Evolutionary conservation across 306 rosid genomes (phyloP).

Genomic region (Lathyrus tuberosus): DNA sequence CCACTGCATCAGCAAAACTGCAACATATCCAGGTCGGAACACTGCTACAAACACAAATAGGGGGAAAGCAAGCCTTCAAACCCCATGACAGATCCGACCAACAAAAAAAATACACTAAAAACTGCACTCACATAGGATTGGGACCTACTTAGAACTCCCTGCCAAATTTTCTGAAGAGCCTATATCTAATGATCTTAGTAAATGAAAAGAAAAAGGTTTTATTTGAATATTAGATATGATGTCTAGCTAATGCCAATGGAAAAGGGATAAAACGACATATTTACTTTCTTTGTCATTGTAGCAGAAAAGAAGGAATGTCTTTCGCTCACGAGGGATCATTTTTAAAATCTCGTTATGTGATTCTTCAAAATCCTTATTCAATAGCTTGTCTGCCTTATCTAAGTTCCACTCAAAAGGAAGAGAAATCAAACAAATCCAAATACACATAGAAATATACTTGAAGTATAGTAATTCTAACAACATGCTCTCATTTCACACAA

Average conservation of each 20-base stretch:
- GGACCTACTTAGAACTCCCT: too few relatives aligned
- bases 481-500: neutral
- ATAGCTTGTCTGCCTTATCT: conserved; percentile 91
- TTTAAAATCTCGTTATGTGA: conserved; percentile 74
- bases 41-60: too few relatives aligned
- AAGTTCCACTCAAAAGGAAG: conserved; percentile 64
- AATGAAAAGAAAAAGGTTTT: conserved; percentile 18
- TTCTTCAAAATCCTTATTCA: conserved; percentile 86
- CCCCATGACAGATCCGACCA: too few relatives aligned
- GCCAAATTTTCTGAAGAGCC: neutral
- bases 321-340: conserved; percentile 72
- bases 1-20: too few relatives aligned
- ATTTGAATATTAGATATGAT: neutral
- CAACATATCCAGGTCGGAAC: too few relatives aligned
- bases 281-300: conserved; percentile 95
- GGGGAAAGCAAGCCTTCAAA: too few relatives aligned
- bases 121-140: too few relatives aligned
- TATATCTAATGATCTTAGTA: neutral
- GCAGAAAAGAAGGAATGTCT: conserved; percentile 97
- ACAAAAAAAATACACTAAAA: too few relatives aligned
- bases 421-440: conserved; percentile 30
- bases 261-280: conserved; percentile 9
- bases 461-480: conserved; percentile 5
- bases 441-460: neutral
- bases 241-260: conserved; percentile 9